These are phyloP conservation scores for Metschnikowia cerradonensis DNA, from an alignment of 805 yeast genomes.

Conservation along the genomic window DNA sequence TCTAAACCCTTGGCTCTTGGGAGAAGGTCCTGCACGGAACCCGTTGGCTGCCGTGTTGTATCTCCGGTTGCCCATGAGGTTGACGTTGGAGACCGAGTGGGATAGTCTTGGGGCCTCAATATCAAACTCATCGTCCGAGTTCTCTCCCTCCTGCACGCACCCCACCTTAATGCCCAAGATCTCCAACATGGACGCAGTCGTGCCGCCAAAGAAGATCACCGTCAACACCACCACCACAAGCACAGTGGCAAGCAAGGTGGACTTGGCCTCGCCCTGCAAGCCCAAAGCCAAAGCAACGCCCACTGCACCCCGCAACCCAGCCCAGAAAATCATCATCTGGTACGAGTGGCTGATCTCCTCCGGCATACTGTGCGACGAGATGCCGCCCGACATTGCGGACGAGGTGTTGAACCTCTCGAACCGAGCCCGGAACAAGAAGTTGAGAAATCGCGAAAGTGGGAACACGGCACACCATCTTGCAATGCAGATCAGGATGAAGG, in stretches of 20 bases:
- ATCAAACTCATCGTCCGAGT: slow-evolving; percentile 93
- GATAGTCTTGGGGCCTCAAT: slow-evolving; percentile 63
- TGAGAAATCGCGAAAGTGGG: slow-evolving; percentile 82
- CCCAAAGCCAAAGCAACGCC: slow-evolving; percentile 99
- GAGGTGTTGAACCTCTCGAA: slow-evolving; percentile 37
- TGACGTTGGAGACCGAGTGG: slow-evolving; percentile 8
- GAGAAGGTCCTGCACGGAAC: slow-evolving; percentile 14
- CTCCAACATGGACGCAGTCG: slow-evolving; percentile 97
- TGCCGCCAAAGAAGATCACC: slow-evolving; percentile 95
- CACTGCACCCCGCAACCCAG: slow-evolving; percentile 97
- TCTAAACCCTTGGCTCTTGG: slow-evolving; percentile 8
- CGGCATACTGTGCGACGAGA: slow-evolving; percentile 42
- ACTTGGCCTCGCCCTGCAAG: slow-evolving; percentile 87
- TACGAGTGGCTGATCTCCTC: slow-evolving; percentile 94
- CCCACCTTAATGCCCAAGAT: slow-evolving; percentile 91
- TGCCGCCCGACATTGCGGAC: slow-evolving; percentile 35
- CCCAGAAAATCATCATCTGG: slow-evolving; percentile 99
- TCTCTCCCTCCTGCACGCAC: slow-evolving; percentile 66
- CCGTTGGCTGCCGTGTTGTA: slow-evolving; percentile 11
- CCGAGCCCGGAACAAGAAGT: slow-evolving; percentile 67
- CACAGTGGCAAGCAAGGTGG: slow-evolving; percentile 87
- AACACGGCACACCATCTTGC: slow-evolving; percentile 98
- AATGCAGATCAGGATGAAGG: slow-evolving; percentile 85
- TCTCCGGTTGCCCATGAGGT: slow-evolving; percentile 24
- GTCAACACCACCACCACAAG: slow-evolving; percentile 94